Evolutionary conservation across 768 basidiomycete species (phyloP).

Genomic region (Hygrophorus pudorinus): DNA sequence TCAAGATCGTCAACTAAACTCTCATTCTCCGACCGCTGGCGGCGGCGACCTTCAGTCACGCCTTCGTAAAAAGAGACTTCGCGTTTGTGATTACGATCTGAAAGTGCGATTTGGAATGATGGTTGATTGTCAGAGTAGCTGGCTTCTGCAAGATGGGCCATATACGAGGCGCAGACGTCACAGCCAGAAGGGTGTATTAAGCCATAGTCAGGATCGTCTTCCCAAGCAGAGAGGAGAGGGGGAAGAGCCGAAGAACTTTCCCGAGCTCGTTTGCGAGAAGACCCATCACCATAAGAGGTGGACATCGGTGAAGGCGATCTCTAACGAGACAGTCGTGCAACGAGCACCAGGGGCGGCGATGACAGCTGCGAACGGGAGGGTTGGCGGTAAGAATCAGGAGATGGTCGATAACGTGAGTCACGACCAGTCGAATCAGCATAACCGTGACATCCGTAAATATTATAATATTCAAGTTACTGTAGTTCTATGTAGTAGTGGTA

Average conservation of each 20-base stretch:
- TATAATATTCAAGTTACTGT: too few species aligned
- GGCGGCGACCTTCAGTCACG: conserved; percentile 28
- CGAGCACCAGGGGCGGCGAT: not conserved
- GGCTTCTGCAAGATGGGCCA: conserved; percentile 29
- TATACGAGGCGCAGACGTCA: conserved; percentile 26
- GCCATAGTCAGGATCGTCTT: conserved; percentile 28
- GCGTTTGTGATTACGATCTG: conserved; percentile 27
- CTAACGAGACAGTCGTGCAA: conserved; percentile 4
- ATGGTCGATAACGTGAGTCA: too few species aligned
- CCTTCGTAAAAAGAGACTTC: conserved; percentile 31
- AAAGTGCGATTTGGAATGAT: conserved; percentile 30
- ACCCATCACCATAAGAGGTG: conserved; percentile 6
- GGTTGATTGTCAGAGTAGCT: conserved; percentile 26
- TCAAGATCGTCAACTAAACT: conserved; percentile 24
- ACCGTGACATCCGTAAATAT: too few species aligned
- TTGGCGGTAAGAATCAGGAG: not conserved
- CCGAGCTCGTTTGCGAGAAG: conserved; percentile 7
- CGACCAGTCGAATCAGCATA: too few species aligned
- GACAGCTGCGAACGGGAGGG: conserved; percentile 6
- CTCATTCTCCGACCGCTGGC: conserved; percentile 28
- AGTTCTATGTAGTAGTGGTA: not conserved
- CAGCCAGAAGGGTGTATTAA: conserved; percentile 31
- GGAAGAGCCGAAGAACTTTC: not conserved
- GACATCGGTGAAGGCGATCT: conserved; percentile 4
- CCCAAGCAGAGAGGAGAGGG: conserved; percentile 21